phyloP scores from a whole-genome alignment of 2,329 filamentous ascomycete species.

The Talaromyces sp. region DNA sequence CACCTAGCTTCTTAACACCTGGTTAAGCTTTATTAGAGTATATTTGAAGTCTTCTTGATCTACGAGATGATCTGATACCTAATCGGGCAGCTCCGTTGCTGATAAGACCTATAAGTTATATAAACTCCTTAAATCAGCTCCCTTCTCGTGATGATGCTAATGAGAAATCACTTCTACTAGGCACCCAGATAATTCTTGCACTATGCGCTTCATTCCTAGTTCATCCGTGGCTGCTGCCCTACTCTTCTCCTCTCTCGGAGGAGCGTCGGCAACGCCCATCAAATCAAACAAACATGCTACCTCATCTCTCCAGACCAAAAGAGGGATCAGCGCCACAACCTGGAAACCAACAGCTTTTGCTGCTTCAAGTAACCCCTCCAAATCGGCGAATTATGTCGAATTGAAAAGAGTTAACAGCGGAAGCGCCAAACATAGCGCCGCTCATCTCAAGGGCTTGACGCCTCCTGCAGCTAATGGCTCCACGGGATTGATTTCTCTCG shows the following conservation, averaged over 20 bases:
- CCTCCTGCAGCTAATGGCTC: background rate
- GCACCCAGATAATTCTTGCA: background rate
- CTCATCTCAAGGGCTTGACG: slow-evolving; percentile 9
- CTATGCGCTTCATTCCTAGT: background rate
- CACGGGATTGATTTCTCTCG: slow-evolving; percentile 16
- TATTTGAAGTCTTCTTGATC: background rate
- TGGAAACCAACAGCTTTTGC: slow-evolving; percentile 12
- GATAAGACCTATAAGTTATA: background rate
- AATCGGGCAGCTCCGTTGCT: background rate
- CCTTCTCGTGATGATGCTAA: background rate
- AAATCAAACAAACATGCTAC: background rate
- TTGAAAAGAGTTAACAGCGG: slow-evolving; percentile 13
- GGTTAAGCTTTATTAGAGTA: background rate
- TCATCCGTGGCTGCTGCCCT: background rate
- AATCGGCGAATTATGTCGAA: background rate
- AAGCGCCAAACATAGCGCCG: slow-evolving; percentile 9
- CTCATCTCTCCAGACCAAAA: background rate
- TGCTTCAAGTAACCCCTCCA: background rate
- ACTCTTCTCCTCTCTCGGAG: slow-evolving; percentile 1
- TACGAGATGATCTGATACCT: background rate
- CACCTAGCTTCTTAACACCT: background rate
- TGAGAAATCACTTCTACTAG: background rate
- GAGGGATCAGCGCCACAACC: background rate
- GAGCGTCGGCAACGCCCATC: background rate
- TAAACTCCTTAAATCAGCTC: background rate